phyloP scores from a whole-genome alignment of 2,329 filamentous ascomycete species.

The Orbilia ellipsospora region DNA sequence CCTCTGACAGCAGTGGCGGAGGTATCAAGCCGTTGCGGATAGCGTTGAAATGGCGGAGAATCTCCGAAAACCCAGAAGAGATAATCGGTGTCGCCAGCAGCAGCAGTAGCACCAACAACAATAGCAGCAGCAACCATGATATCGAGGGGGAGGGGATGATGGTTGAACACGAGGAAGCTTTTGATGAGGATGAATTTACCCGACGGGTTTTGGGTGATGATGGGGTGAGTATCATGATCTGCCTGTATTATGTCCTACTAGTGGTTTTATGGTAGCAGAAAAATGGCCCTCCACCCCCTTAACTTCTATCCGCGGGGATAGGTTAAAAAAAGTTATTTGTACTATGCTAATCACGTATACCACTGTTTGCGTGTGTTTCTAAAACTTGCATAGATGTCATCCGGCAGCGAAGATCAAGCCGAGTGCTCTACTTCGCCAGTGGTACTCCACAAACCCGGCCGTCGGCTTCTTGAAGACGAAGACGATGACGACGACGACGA shows the following conservation, averaged over 20 bases:
- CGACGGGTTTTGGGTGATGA: slow-evolving; percentile 49
- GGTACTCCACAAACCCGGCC: slow-evolving; percentile 29
- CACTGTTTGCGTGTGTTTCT: slow-evolving; percentile 25
- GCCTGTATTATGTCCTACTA: slow-evolving; percentile 18
- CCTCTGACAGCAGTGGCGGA: neutral
- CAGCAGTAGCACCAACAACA: neutral
- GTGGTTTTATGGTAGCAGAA: neutral
- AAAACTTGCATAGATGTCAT: slow-evolving; percentile 39
- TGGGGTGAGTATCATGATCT: slow-evolving; percentile 39
- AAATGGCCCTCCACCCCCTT: too few relatives aligned
- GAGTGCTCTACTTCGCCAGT: slow-evolving; percentile 47
- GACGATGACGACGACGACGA: slow-evolving; percentile 38
- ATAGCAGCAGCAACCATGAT: slow-evolving; percentile 26
- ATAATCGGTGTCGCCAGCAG: slow-evolving; percentile 28
- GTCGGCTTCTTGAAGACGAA: slow-evolving; percentile 34
- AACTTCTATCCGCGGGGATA: too few relatives aligned
- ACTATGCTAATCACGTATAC: neutral
- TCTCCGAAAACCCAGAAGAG: slow-evolving; percentile 48
- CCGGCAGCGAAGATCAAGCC: slow-evolving; percentile 51
- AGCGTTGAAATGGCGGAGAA: slow-evolving; percentile 48
- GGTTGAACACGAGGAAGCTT: slow-evolving; percentile 50
- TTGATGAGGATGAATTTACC: slow-evolving; percentile 52
- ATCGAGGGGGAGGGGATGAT: slow-evolving; percentile 53
- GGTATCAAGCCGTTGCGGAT: slow-evolving; percentile 42
- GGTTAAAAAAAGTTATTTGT: neutral